Conservation (phyloP, 108 stramenopile genomes). For the Schizochytrium sp. region DNA sequence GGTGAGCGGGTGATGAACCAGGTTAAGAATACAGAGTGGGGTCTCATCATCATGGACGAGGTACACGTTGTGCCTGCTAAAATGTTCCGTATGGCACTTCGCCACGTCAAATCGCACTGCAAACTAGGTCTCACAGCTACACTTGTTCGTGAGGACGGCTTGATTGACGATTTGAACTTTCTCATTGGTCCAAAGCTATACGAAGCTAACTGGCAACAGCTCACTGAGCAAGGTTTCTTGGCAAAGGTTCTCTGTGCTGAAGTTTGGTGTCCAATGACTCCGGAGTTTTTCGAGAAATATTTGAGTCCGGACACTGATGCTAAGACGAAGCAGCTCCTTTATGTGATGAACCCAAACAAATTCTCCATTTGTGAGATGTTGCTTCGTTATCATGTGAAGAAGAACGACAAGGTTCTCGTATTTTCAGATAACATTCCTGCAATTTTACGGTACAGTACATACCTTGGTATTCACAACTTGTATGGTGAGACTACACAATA, state of each 20-base stretch:
- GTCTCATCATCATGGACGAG: slow-evolving; percentile 96
- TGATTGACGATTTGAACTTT: slow-evolving; percentile 96
- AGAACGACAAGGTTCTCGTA: slow-evolving; percentile 38
- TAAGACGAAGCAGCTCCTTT: slow-evolving; percentile 11
- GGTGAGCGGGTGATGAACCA: slow-evolving; percentile 88
- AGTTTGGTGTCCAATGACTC: slow-evolving; percentile 99
- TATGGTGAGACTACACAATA: slow-evolving; percentile 33
- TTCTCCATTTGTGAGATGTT: slow-evolving; percentile 60
- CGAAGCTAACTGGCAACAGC: slow-evolving; percentile 99
- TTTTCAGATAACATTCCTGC: slow-evolving; percentile 43
- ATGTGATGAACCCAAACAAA: slow-evolving; percentile 58
- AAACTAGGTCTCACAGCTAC: slow-evolving; percentile 98
- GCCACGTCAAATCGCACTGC: slow-evolving; percentile 92
- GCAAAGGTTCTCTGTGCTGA: slow-evolving; percentile 98
- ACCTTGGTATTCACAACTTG: slow-evolving; percentile 28
- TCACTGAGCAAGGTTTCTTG: slow-evolving; percentile 94
- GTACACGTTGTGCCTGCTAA: slow-evolving; percentile 96
- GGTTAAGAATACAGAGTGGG: slow-evolving; percentile 94
- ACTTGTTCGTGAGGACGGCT: slow-evolving; percentile 97
- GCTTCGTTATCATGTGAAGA: slow-evolving; percentile 77
- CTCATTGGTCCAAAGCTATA: slow-evolving; percentile 98
- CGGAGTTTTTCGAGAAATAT: slow-evolving; percentile 95
- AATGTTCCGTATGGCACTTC: slow-evolving; percentile 91
- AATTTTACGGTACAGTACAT: slow-evolving; percentile 29
- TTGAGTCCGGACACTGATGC: slow-evolving; percentile 68